These are phyloP conservation scores for Cucumis hystrix DNA, from an alignment of 306 rosid species.

Conservation along the genomic window DNA sequence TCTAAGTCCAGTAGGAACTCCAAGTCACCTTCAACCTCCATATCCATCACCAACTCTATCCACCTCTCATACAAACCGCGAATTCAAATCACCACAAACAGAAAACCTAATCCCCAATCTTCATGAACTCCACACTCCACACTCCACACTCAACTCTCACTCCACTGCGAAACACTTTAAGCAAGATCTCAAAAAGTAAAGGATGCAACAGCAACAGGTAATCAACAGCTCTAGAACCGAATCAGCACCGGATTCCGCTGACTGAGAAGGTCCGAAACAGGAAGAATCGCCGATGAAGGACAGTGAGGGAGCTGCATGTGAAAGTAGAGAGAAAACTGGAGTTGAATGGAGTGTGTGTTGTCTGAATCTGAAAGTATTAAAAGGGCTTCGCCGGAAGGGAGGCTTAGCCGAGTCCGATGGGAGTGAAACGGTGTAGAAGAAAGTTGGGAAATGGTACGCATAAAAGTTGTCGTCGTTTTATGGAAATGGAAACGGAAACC, in stretches of 20 bases:
- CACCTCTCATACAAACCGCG: background rate
- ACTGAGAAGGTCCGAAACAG: background rate
- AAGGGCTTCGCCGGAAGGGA: background rate
- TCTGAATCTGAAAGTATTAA: background rate
- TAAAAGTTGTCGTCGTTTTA: background rate
- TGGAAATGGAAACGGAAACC: background rate
- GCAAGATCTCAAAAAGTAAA: background rate
- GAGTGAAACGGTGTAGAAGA: background rate
- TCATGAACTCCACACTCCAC: background rate
- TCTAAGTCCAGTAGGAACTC: conserved; percentile 71
- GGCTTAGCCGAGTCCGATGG: background rate
- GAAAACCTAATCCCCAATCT: background rate
- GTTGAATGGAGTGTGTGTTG: background rate
- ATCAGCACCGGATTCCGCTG: background rate
- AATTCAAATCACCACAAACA: background rate
- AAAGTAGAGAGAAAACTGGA: background rate
- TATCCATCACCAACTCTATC: conserved; percentile 23
- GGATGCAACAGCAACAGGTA: background rate
- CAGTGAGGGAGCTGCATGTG: background rate
- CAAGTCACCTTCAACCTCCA: conserved; percentile 57
- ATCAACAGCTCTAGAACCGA: background rate
- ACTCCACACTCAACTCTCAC: background rate
- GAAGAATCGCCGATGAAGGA: background rate
- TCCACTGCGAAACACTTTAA: background rate
- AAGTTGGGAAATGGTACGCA: background rate